Base-by-base conservation (phyloP, 1,284 basidiomycete species). In the Ustilago tritici region DNA sequence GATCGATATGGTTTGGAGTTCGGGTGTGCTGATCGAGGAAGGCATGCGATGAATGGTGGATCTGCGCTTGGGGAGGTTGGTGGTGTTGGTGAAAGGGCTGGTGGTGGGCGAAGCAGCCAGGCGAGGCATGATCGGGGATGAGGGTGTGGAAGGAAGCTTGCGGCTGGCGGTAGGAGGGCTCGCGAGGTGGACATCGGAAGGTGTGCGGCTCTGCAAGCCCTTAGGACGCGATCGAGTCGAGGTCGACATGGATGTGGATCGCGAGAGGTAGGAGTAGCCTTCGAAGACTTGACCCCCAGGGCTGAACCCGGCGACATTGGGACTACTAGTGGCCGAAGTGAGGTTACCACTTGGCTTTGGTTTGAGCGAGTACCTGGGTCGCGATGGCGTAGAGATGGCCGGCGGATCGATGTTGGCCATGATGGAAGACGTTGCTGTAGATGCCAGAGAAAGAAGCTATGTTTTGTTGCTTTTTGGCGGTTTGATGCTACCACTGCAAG, bases 241-340 rank as follows among this genome's bases (percentile, higher is more conserved):
- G 12, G 82, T 84, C 2, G 75, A 72, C 61, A 83, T 79, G 56
- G 79, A 76, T 19, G 80, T 69, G 47, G 76, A 74, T 28, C 81
- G 66, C 15, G 66, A 50, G 43, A 83, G 78, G 65, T 83, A 83
- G 5, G 81, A 82, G 64, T 81, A 83, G 56, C 81, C 81, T 31
- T 71, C 57, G n/a, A 76, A 73, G 28, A 82, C 74, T 35, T 76
- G 65, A 2, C 81, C 82, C 10, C 82, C 82, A 10, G 82, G 82
- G 19, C 73, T 79, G 71, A 83, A 83, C 58, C 77, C 82, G n/a
- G 77, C 66, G 4, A 75, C 70, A 54, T 68, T 70, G 54, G 61
- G 65, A 52, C 60, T 17, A 19, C 56, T 63, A 23, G 63, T 35
- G 8, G 54, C 32, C 17, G 36, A 23, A 14, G 65, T 49, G 38